A percentile compares a stretch with the other conserved stretches of the same genome.
Conservation (phyloP, 257 asterid species). For the Ilex aquifolium region DNA sequence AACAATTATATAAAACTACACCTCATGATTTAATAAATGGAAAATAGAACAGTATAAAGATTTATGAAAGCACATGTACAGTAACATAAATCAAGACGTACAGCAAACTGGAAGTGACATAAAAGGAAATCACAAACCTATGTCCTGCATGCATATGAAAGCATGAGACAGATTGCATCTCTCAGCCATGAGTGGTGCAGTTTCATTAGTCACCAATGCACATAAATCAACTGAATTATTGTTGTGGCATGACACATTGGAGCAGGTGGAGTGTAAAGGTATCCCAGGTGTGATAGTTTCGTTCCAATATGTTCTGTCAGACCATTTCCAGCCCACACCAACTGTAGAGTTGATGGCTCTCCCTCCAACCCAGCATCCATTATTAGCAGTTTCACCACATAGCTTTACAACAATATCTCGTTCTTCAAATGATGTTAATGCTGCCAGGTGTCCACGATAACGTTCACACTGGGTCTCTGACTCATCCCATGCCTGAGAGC, state of each 20-base stretch:
- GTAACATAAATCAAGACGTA: constrained; percentile 6
- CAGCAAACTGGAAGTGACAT: too few relatives aligned
- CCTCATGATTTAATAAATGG: background rate
- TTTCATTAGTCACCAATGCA: constrained; percentile 46
- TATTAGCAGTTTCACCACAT: constrained; percentile 37
- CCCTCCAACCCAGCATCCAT: constrained; percentile 92
- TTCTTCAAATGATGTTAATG: constrained; percentile 51
- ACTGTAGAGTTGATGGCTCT: constrained; percentile 26
- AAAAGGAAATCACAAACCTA: constrained; percentile 37
- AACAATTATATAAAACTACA: too few relatives aligned
- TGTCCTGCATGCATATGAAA: constrained; percentile 58
- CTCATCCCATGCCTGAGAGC: constrained; percentile 58
- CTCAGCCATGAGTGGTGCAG: constrained; percentile 45
- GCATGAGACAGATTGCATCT: constrained; percentile 57
- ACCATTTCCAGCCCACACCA: constrained; percentile 62
- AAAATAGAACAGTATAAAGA: constrained; percentile 2
- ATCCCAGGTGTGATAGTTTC: constrained; percentile 24
- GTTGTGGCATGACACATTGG: constrained; percentile 14
- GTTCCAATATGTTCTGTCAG: constrained; percentile 60
- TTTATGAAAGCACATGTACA: constrained; percentile 3
- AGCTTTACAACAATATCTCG: constrained; percentile 42
- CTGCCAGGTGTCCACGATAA: constrained; percentile 61
- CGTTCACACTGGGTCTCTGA: constrained; percentile 61
- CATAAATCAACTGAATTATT: constrained; percentile 36
- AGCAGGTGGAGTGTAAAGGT: constrained; percentile 6